Evolutionary conservation across 1,284 basidiomycete species (phyloP).

Genomic region (Wallemia mellicola): DNA sequence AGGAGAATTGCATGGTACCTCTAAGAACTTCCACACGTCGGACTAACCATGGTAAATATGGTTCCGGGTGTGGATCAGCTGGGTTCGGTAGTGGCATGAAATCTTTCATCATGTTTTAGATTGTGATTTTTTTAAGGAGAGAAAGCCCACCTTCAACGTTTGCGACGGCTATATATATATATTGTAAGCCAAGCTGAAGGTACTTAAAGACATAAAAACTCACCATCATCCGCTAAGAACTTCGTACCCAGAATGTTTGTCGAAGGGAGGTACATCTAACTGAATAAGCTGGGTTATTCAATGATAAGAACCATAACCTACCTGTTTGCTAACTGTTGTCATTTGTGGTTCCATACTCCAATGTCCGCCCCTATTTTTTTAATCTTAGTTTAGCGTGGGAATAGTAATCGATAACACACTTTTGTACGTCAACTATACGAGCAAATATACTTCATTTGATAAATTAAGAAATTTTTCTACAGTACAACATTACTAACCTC

Average conservation of each 20-base stretch:
- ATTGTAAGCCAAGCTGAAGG: no score
- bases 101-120: conserved; percentile 20
- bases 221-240: conserved; percentile 7
- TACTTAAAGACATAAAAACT: not conserved
- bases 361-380: conserved; percentile 40
- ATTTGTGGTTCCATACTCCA: conserved; percentile 29
- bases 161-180: conserved; percentile 5
- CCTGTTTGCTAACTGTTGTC: conserved; percentile 6
- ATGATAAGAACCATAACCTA: not conserved
- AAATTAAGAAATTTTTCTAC: not conserved
- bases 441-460: conserved; percentile 31
- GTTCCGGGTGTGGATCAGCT: conserved; percentile 19
- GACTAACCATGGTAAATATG: conserved; percentile 57
- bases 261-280: conserved; percentile 7
- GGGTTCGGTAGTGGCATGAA: conserved; percentile 36
- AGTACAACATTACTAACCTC: not conserved
- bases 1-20: conserved; percentile 36
- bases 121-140: no score
- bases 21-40: conserved; percentile 51
- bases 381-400: conserved; percentile 1
- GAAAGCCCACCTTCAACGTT: conserved; percentile 1
- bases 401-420: conserved; percentile 12
- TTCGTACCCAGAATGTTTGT: conserved; percentile 11
- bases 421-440: conserved; percentile 51
- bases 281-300: not conserved